phyloP scores from a whole-genome alignment of 495 filamentous ascomycete species.

The Aspergillus bridgeri region DNA sequence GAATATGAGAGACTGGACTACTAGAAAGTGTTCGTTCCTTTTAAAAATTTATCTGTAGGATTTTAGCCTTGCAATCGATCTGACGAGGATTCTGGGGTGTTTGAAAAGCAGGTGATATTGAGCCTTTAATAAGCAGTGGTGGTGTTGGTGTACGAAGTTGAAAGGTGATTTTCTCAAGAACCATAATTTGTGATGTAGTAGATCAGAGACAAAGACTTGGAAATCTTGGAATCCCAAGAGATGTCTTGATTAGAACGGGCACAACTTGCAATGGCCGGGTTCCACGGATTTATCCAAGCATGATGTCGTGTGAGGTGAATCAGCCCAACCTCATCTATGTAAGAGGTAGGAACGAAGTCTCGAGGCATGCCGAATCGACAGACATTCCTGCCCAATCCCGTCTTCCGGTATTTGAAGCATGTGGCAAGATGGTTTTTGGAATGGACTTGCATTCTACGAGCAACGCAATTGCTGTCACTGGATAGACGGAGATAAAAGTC shows the following conservation, averaged over 20 bases:
- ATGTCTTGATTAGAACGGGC: slow-evolving; percentile 18
- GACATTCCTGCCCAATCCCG: not conserved
- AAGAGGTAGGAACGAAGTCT: slow-evolving; percentile 2
- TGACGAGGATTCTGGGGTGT: not conserved
- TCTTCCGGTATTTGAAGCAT: slow-evolving; percentile 17
- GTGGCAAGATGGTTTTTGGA: slow-evolving; percentile 9
- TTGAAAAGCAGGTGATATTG: not conserved
- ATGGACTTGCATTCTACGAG: not conserved
- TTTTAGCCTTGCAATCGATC: not conserved
- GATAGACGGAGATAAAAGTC: not conserved
- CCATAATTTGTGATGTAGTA: slow-evolving; percentile 24
- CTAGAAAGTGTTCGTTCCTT: not conserved
- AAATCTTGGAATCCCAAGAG: slow-evolving; percentile 13
- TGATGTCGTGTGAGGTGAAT: slow-evolving; percentile 13
- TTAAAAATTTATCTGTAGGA: not conserved
- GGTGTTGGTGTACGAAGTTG: not conserved
- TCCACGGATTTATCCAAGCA: slow-evolving; percentile 13
- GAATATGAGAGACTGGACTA: not conserved
- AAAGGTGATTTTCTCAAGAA: not conserved
- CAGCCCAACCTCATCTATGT: slow-evolving; percentile 5
- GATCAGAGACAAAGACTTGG: slow-evolving; percentile 13
- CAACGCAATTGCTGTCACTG: not conserved
- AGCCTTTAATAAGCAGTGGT: not conserved
- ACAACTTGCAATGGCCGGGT: slow-evolving; percentile 14
- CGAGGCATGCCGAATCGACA: slow-evolving; percentile 19